Base-by-base conservation (phyloP, 2,329 filamentous ascomycete species). In the Fusarium subtropicale region DNA sequence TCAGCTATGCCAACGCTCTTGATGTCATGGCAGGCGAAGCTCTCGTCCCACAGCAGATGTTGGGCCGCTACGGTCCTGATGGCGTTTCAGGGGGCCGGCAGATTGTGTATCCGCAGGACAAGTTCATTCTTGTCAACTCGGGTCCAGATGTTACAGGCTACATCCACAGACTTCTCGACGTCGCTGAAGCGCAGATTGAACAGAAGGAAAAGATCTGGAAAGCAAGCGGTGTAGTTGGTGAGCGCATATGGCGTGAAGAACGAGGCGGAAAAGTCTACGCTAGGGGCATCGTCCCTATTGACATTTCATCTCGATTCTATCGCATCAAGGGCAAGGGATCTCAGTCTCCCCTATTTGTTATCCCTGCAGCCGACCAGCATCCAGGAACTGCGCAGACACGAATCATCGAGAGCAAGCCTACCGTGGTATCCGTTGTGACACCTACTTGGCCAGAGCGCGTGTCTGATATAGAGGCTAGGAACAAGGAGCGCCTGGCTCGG, bases 91-190 rank as follows among this genome's bases (percentile, higher is more conserved):
- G 64, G 2, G 83, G 84, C 5, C 82, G 88, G 22, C 82, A 84
- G 58, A 81, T 91, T 26, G 82, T 81, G 2, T 85, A 80, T 72
- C 83, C 84, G 1, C 87, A 89, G 77, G 86, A 88, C 73, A 81
- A 81, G 12, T 89, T 84, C 78, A 75, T 89, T 16, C 78, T 90
- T 3, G 83, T 80, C 66, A 88, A 88, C 63, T 82, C 83, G 0
- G 85, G 85, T 6, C 83, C 87, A 39, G 85, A 87, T 52, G 78
- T 87, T 18, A 84, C 81, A 60, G 70, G 76, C 9, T 78, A 80
- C 54, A 74, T 89, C 20, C 84, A 87, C 69, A 76, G 76, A 16
- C 66, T 81, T 56, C 77, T 89, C 9, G 84, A 87, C 72, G 77
- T 71, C 34, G 74, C 79, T 31, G 85, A 87, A 74, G 77, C 78